Base-by-base conservation (phyloP, 768 basidiomycete species). In the Sporobolomyces phaffii region DNA sequence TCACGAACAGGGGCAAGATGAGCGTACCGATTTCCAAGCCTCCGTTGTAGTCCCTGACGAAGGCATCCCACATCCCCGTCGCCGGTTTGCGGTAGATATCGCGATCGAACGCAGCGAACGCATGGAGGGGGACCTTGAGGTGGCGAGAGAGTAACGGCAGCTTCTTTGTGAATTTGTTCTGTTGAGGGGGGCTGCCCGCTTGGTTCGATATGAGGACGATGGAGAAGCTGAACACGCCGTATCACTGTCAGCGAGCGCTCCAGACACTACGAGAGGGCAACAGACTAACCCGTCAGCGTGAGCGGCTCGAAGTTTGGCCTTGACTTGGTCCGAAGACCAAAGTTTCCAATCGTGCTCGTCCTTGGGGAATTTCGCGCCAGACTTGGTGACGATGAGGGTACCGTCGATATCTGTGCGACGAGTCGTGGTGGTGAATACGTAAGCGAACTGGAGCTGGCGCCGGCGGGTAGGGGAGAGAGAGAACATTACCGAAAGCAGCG, bases 341-440 rank as follows among this genome's bases (percentile, higher is more conserved):
- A 90, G 90, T 60, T 83, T 78, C 83, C 86, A 87, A 64, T 81
- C 83, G 1, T 76, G 74, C 34, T 76, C 76, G 51, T 79, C 79
- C 29, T 78, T 78, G 29, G 81, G 80, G 70, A 86, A 87, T 33
- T 74, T 75, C 26, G 51, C 69, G 10, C 78, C 78, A 20, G 76
- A 78, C 40, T 68, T 63, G 0, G 81, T 76, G 60, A 77, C 75
- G 76, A 96, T 91, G 65, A 93, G 73, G 0, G 90, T 92, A 4
- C 89, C 90, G 75, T 96, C 92, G 28, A 96, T 79, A 76, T 96
- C 92, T 92, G 88, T 17, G 85, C 83, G 14, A 89, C 87, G 36
- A 91, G 83, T 74, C 0, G n/a, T n/a, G 85, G 86, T n/a, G 31
- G 31, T 10, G 17, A 45, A 47, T 28, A 33, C 15, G 31, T 36